Conservation (phyloP, 306 rosid species). For the Sicyos baderoa region DNA sequence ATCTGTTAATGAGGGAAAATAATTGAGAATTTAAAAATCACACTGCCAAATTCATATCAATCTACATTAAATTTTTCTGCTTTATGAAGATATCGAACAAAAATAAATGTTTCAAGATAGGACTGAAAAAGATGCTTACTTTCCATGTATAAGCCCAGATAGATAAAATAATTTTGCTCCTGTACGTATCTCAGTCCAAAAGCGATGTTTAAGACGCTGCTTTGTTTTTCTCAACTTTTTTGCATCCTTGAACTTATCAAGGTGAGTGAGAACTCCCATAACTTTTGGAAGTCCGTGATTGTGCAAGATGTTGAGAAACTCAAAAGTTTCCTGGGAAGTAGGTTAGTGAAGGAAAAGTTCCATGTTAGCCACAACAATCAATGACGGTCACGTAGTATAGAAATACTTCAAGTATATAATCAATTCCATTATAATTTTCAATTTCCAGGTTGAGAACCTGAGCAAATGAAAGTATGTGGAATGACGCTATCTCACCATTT, state of each 20-base stretch:
- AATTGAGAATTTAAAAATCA: not conserved
- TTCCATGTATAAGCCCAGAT: slow-evolving; percentile 82
- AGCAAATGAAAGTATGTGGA: not conserved
- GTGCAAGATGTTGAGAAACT: slow-evolving; percentile 86
- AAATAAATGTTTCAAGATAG: not conserved
- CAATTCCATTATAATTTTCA: not conserved
- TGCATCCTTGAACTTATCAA: slow-evolving; percentile 71
- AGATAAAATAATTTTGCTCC: slow-evolving; percentile 92
- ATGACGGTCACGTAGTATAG: not conserved
- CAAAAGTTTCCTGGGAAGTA: slow-evolving; percentile 73
- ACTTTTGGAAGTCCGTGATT: slow-evolving; percentile 88
- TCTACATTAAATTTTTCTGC: not conserved
- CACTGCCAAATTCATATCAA: too few relatives aligned
- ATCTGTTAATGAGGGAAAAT: slow-evolving; percentile 40
- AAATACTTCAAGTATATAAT: not conserved
- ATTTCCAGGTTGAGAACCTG: not conserved
- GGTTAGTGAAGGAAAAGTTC: not conserved
- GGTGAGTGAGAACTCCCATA: slow-evolving; percentile 98
- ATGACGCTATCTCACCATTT: slow-evolving; percentile 56
- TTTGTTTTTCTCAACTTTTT: slow-evolving; percentile 78
- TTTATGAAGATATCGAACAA: not conserved
- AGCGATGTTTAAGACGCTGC: slow-evolving; percentile 81
- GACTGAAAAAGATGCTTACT: slow-evolving; percentile 42
- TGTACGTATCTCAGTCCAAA: slow-evolving; percentile 85
- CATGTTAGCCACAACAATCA: slow-evolving; percentile 8